Evolutionary conservation across 225 moss, liverwort and hornwort genomes (phyloP).

Genomic region (Bryum argenteum): DNA sequence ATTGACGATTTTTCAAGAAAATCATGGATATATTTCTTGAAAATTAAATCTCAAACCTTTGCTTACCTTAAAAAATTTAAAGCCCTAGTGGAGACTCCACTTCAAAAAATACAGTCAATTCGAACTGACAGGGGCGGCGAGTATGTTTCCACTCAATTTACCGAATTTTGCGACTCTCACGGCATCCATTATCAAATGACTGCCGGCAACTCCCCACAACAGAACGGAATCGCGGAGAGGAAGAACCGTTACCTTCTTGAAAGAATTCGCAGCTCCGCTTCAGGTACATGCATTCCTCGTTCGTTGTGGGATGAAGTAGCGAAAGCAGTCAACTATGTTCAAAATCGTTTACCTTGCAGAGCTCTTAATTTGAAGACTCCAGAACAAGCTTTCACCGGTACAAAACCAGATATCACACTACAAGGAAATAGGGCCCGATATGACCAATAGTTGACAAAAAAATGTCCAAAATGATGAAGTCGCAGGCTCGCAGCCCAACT

Average conservation of each 20-base stretch:
- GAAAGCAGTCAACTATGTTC: background rate
- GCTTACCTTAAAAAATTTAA: background rate
- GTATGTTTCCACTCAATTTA: background rate
- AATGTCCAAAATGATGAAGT: too few species aligned
- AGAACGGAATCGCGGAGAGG: background rate
- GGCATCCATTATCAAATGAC: background rate
- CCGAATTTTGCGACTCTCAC: background rate
- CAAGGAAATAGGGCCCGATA: too few species aligned
- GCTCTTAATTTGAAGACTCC: background rate
- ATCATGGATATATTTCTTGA: background rate
- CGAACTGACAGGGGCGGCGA: background rate
- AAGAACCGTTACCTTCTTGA: background rate
- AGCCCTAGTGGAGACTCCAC: background rate
- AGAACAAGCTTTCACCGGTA: background rate
- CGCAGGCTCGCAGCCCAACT: too few species aligned
- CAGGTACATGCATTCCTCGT: background rate
- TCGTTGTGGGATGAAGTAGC: background rate
- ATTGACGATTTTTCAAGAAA: too few species aligned
- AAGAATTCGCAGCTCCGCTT: background rate
- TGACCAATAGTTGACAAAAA: too few species aligned
- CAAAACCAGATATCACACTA: background rate
- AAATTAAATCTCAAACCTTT: background rate
- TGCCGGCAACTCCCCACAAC: background rate
- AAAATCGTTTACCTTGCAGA: background rate
- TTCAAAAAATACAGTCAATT: background rate